A percentile compares a stretch with the other conserved stretches of the same genome.
Conservation (phyloP, 1,139 yeast species). For the Suhomyces guaymorum region DNA sequence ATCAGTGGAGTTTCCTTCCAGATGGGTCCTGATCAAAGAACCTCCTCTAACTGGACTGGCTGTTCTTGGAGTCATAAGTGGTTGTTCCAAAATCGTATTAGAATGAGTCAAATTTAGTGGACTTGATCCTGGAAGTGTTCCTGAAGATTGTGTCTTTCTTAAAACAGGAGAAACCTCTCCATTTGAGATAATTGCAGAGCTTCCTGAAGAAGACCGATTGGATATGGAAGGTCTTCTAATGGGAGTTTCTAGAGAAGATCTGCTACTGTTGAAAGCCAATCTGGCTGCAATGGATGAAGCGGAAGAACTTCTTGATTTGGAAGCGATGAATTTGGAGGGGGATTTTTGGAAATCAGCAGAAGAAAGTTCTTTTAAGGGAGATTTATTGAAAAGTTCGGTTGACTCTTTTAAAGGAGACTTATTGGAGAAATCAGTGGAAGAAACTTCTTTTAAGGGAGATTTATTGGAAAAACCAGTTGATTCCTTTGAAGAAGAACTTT, state of each 20-base stretch:
- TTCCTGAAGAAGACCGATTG: constrained; percentile 12
- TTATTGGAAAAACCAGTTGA: no score
- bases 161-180: constrained; percentile 14
- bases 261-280: constrained; percentile 30
- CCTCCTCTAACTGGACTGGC: constrained; percentile 1
- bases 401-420: no score
- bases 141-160: constrained; percentile 20
- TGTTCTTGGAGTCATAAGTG: constrained; percentile 1
- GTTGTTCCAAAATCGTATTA: constrained; percentile 1
- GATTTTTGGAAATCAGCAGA: constrained; percentile 6
- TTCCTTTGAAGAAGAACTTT: no score
- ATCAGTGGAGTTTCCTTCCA: constrained; percentile 10
- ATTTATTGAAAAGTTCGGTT: no score
- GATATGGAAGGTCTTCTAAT: constrained; percentile 17
- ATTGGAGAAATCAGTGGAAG: no score
- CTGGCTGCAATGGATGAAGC: constrained; percentile 36
- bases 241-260: constrained; percentile 18
- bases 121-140: constrained; percentile 13
- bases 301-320: constrained; percentile 22
- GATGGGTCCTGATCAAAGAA: constrained; percentile 1
- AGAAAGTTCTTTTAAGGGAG: no score
- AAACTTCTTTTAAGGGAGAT: no score
- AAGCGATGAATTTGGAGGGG: no score
- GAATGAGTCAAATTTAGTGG: constrained; percentile 1
- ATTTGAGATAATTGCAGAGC: background rate